Conservation (phyloP, 306 rosid species). For the Ormosia emarginata region DNA sequence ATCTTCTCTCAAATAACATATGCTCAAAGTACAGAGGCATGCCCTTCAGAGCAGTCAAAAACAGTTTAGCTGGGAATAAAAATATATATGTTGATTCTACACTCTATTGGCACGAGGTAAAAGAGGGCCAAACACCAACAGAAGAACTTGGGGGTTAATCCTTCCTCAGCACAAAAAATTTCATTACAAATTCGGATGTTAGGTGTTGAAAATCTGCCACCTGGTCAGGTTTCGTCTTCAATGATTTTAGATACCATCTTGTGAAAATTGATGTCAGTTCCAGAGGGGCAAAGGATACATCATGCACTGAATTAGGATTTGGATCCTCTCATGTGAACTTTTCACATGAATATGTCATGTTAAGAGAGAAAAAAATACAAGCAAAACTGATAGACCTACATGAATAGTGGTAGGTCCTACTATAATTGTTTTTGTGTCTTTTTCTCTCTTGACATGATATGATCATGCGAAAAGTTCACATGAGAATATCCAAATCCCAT, state of each 20-base stretch:
- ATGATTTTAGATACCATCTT: constrained; percentile 27
- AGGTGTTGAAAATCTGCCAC: constrained; percentile 19
- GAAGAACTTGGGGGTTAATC: constrained; percentile 30
- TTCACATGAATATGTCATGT: too few species aligned
- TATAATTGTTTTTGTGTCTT: too few species aligned
- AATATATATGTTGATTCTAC: constrained; percentile 33
- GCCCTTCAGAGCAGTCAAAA: constrained; percentile 2
- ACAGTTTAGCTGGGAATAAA: constrained; percentile 11
- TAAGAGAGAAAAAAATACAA: too few species aligned
- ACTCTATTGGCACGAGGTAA: constrained; percentile 22
- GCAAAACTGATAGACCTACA: too few species aligned
- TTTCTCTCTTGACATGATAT: too few species aligned
- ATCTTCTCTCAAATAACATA: constrained; percentile 18
- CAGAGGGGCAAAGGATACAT: constrained; percentile 33
- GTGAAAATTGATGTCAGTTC: constrained; percentile 35
- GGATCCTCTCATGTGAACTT: too few species aligned
- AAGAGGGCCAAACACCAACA: constrained; percentile 30
- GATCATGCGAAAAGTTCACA: too few species aligned
- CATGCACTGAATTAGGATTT: constrained; percentile 14
- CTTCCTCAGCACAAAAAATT: constrained; percentile 25
- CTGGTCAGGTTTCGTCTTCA: constrained; percentile 23
- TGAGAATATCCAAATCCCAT: too few species aligned
- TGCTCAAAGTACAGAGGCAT: background rate
- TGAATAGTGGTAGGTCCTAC: too few species aligned
- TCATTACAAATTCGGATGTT: constrained; percentile 6